Evolutionary conservation across 169 alveolate genomes (phyloP).

Genomic region (Plasmodium relictum): DNA sequence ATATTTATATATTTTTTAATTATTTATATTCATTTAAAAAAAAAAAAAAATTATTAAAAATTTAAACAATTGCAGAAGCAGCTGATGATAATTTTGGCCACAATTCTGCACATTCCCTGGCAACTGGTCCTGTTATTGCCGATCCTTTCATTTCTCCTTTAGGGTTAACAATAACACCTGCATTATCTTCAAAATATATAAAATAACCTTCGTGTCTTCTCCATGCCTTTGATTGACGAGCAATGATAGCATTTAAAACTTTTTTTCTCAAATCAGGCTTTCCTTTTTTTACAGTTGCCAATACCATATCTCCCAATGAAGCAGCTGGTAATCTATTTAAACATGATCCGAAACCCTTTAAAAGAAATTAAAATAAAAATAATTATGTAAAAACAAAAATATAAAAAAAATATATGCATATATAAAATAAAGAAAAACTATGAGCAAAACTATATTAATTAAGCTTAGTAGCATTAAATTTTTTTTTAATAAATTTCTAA

Average conservation of each 20-base stretch:
- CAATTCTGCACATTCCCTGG: conserved; percentile 99
- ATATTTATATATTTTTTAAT: too few species aligned
- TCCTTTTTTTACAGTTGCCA: conserved; percentile 98
- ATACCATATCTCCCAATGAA: conserved; percentile 99
- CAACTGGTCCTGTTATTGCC: conserved; percentile 99
- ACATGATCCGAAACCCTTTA: conserved; percentile 96
- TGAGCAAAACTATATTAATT: too few species aligned
- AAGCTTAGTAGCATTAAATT: not conserved
- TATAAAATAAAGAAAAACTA: not conserved
- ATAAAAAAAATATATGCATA: not conserved
- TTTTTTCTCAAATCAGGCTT: conserved; percentile 99
- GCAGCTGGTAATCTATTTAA: conserved; percentile 98
- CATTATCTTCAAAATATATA: conserved; percentile 98
- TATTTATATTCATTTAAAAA: too few species aligned
- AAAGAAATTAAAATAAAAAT: conserved; percentile 6
- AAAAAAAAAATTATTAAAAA: too few species aligned
- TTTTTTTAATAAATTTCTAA: not conserved
- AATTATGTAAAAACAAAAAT: not conserved
- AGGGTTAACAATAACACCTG: conserved; percentile 99
- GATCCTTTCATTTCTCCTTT: conserved; percentile 99
- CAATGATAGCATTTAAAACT: conserved; percentile 98
- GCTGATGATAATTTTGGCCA: conserved; percentile 99
- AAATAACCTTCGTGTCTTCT: conserved; percentile 99
- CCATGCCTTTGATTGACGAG: conserved; percentile 99
- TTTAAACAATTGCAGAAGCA: conserved; percentile 98